phyloP scores from a whole-genome alignment of 2,329 filamentous ascomycete species.

The Cladosporium sp. region DNA sequence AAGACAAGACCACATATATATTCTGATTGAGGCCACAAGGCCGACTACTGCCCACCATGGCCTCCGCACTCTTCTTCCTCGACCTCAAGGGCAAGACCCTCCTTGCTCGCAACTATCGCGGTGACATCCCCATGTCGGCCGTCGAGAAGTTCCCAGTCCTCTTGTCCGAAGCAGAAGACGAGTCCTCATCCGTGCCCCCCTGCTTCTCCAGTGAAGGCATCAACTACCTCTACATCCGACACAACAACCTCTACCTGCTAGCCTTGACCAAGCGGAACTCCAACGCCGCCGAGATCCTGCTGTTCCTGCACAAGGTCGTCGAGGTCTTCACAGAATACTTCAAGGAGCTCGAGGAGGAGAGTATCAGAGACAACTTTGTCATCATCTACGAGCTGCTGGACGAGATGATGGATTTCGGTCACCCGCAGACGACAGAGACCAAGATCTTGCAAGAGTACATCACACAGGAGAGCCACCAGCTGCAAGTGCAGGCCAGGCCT shows the following conservation, averaged over 20 bases:
- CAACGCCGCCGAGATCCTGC: constrained; percentile 95
- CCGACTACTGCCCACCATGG: constrained; percentile 59
- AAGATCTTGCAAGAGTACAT: constrained; percentile 98
- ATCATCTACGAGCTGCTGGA: constrained; percentile 98
- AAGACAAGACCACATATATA: background rate
- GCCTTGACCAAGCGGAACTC: constrained; percentile 98
- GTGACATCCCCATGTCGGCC: constrained; percentile 98
- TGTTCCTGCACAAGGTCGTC: constrained; percentile 97
- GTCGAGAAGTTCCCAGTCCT: constrained; percentile 97
- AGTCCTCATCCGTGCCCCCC: constrained; percentile 92
- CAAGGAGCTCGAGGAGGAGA: constrained; percentile 97
- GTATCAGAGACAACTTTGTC: constrained; percentile 98
- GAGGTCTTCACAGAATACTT: constrained; percentile 99
- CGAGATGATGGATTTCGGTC: constrained; percentile 99
- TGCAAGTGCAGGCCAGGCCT: constrained; percentile 91
- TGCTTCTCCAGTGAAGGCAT: constrained; percentile 99
- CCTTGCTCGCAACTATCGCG: constrained; percentile 94
- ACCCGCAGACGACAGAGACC: constrained; percentile 95
- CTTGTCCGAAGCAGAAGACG: constrained; percentile 97
- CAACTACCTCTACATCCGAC: constrained; percentile 99
- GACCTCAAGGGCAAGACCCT: constrained; percentile 99
- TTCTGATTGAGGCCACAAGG: constrained; percentile 4
- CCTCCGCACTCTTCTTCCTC: constrained; percentile 96
- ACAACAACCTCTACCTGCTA: constrained; percentile 98
- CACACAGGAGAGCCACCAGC: constrained; percentile 97